These are phyloP conservation scores for Vinca minor DNA, from an alignment of 257 asterid genomes.

Conservation along the genomic window DNA sequence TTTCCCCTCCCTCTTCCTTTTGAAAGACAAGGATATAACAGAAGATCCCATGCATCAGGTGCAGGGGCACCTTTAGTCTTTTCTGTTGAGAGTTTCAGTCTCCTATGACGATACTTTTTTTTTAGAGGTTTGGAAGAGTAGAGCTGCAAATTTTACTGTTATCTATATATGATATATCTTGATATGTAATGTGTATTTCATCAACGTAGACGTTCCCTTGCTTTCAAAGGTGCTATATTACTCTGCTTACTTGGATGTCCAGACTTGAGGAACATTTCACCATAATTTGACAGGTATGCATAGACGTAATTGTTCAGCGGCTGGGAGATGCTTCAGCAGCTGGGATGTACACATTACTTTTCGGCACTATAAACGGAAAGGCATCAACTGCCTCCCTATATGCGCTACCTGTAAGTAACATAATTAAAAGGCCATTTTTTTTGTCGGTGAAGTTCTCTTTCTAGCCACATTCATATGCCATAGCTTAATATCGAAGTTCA, in stretches of 20 bases:
- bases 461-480: not conserved
- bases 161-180: not conserved
- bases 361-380: slow-evolving; percentile 49
- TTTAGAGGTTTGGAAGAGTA: not conserved
- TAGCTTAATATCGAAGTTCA: not conserved
- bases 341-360: slow-evolving; percentile 75
- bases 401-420: slow-evolving; percentile 69
- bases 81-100: not conserved
- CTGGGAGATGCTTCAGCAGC: slow-evolving; percentile 98
- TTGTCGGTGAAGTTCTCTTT: not conserved
- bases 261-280: slow-evolving; percentile 6
- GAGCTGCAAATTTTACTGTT: not conserved
- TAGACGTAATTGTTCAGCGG: slow-evolving; percentile 93
- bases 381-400: slow-evolving; percentile 57
- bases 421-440: not conserved
- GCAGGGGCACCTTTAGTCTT: not conserved
- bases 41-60: not conserved
- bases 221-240: not conserved
- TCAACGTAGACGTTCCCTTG: not conserved
- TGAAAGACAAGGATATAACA: not conserved
- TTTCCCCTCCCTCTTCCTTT: not conserved
- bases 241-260: not conserved
- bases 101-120: not conserved
- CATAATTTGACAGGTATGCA: slow-evolving; percentile 58
- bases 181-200: not conserved